These are phyloP conservation scores for Picea glauca DNA, from an alignment of 75 land plant species.

Conservation along the genomic window DNA sequence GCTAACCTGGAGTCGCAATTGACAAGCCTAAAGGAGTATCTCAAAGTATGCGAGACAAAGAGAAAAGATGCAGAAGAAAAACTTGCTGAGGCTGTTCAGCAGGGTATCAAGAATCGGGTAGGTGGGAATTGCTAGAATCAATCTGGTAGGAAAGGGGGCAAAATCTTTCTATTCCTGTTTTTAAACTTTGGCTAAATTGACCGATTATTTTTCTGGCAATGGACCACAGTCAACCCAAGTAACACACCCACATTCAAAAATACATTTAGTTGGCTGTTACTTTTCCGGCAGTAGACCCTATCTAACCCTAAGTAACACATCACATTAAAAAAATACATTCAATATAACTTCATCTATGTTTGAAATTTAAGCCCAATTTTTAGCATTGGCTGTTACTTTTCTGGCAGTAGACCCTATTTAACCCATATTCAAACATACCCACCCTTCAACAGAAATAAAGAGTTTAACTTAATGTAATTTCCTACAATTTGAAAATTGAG, in stretches of 20 bases:
- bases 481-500: too few species aligned
- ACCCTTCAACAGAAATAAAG: too few species aligned
- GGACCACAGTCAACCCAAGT: not conserved
- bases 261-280: too few species aligned
- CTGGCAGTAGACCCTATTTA: too few species aligned
- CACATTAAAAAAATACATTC: not conserved
- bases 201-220: not conserved
- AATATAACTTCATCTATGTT: not conserved
- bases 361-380: not conserved
- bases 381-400: too few species aligned
- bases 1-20: slow-evolving; percentile 30
- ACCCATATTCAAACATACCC: too few species aligned
- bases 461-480: too few species aligned
- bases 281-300: too few species aligned
- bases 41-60: slow-evolving; percentile 22
- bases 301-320: too few species aligned
- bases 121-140: not conserved
- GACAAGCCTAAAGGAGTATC: slow-evolving; percentile 25
- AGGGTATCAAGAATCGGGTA: slow-evolving; percentile 24
- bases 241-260: not conserved
- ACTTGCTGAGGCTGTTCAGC: slow-evolving; percentile 22
- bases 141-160: not conserved
- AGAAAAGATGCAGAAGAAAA: slow-evolving; percentile 22
- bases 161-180: not conserved
- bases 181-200: not conserved